phyloP scores from a whole-genome alignment of 2,329 filamentous ascomycete genomes.

The Nemania diffusa region DNA sequence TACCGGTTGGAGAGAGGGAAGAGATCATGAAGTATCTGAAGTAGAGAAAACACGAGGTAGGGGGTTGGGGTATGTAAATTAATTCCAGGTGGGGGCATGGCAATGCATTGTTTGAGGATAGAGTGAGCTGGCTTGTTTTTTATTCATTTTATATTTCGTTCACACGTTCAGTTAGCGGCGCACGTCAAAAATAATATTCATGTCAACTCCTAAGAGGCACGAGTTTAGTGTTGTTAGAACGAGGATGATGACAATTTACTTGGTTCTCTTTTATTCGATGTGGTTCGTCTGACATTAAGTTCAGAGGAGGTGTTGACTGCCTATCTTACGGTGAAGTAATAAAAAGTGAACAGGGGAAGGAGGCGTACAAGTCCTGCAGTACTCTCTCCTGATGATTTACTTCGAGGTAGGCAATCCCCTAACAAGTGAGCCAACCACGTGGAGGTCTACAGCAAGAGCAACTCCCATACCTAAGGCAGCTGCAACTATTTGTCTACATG shows the following conservation, averaged over 20 bases:
- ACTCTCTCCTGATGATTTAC: background rate
- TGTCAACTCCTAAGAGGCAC: background rate
- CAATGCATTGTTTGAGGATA: background rate
- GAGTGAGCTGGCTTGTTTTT: background rate
- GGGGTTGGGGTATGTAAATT: slow-evolving; percentile 10
- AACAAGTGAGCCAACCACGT: background rate
- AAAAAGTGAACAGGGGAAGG: no score
- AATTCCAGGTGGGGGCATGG: background rate
- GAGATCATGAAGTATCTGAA: slow-evolving; percentile 73
- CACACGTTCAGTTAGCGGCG: background rate
- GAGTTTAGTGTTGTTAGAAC: background rate
- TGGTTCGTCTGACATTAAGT: background rate
- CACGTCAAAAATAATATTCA: background rate
- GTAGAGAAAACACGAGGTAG: slow-evolving; percentile 44
- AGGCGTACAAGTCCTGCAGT: no score
- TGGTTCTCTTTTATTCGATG: background rate
- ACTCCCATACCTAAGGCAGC: background rate
- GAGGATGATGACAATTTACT: background rate
- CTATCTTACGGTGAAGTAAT: background rate
- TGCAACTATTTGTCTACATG: background rate
- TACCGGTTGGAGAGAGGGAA: slow-evolving; percentile 90
- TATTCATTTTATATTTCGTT: background rate
- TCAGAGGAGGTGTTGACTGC: no score
- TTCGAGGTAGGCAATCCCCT: background rate
- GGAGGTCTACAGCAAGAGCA: background rate